These are phyloP conservation scores for Macrolepiota albuminosa DNA, from an alignment of 768 basidiomycete species.

Conservation along the genomic window DNA sequence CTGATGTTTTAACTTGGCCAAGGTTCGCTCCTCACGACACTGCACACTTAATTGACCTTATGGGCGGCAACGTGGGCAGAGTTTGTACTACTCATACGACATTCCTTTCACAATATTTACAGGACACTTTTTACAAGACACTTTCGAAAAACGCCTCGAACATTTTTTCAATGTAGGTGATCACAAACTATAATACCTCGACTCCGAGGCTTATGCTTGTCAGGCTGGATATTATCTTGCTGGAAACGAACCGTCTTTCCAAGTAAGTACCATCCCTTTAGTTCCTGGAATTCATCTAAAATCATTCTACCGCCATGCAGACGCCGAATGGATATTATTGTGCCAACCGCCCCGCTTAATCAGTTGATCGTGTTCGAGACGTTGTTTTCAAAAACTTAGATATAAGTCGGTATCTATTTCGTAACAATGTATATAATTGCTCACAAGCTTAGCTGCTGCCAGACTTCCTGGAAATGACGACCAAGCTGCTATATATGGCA, in stretches of 20 bases:
- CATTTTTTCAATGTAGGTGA: slow-evolving; percentile 60
- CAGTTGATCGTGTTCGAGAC: slow-evolving; percentile 57
- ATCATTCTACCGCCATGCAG: slow-evolving; percentile 20
- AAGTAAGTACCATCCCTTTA: slow-evolving; percentile 29
- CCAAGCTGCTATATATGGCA: slow-evolving; percentile 60
- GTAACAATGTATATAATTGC: not conserved
- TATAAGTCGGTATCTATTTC: slow-evolving; percentile 41
- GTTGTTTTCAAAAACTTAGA: slow-evolving; percentile 66
- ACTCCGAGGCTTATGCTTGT: not conserved
- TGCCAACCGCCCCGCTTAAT: slow-evolving; percentile 55
- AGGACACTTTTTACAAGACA: slow-evolving; percentile 42
- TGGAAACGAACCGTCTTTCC: slow-evolving; percentile 70
- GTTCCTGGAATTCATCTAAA: not conserved
- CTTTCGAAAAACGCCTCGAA: slow-evolving; percentile 47
- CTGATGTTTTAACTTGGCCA: not conserved
- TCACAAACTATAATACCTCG: not conserved
- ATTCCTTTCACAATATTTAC: not conserved
- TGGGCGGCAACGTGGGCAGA: slow-evolving; percentile 59
- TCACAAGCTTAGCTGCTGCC: slow-evolving; percentile 40
- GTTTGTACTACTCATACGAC: not conserved
- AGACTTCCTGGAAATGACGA: slow-evolving; percentile 71
- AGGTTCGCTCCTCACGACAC: slow-evolving; percentile 69
- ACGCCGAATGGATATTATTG: slow-evolving; percentile 70
- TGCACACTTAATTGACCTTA: slow-evolving; percentile 55
- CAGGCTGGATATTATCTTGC: slow-evolving; percentile 37